A percentile compares a stretch with the other conserved stretches of the same genome.
Evolutionary conservation across 1,284 basidiomycete species (phyloP).

Genomic region (Austroboletus olivaceoglutinosus): DNA sequence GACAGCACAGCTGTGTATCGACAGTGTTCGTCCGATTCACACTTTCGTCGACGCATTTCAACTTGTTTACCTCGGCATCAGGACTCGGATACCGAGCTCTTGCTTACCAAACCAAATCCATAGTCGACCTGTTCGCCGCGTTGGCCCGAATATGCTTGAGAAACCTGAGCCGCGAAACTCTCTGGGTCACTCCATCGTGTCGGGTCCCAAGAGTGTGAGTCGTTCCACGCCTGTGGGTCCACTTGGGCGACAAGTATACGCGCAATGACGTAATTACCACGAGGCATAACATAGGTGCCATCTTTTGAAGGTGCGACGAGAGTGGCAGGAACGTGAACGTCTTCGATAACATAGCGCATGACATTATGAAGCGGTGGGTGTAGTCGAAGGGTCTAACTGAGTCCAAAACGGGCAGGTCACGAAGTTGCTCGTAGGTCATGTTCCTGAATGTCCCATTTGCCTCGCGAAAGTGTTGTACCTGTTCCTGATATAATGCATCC

Average conservation of each 20-base stretch:
- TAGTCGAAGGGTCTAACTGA: slow-evolving; percentile 84
- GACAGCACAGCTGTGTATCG: no score
- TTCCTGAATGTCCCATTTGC: slow-evolving; percentile 79
- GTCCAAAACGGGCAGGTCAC: slow-evolving; percentile 81
- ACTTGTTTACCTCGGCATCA: no score
- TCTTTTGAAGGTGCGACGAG: slow-evolving; percentile 78
- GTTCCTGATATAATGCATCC: slow-evolving; percentile 84
- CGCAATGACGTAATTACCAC: slow-evolving; percentile 89
- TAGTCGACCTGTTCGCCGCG: slow-evolving; percentile 90
- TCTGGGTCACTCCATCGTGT: slow-evolving; percentile 81
- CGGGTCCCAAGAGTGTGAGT: slow-evolving; percentile 76
- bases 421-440: slow-evolving; percentile 87
- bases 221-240: slow-evolving; percentile 83
- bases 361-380: slow-evolving; percentile 94
- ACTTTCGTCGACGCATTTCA: no score
- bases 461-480: slow-evolving; percentile 80
- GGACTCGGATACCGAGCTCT: no score
- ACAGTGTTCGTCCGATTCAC: no score
- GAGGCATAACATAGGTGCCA: slow-evolving; percentile 81
- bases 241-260: slow-evolving; percentile 87
- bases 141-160: slow-evolving; percentile 71
- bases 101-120: slow-evolving; percentile 92
- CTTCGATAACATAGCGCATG: slow-evolving; percentile 85
- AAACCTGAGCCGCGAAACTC: slow-evolving; percentile 74
- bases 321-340: slow-evolving; percentile 80